These are phyloP conservation scores for Termitomyces bulborhizus DNA, from an alignment of 768 basidiomycete species.

Conservation along the genomic window DNA sequence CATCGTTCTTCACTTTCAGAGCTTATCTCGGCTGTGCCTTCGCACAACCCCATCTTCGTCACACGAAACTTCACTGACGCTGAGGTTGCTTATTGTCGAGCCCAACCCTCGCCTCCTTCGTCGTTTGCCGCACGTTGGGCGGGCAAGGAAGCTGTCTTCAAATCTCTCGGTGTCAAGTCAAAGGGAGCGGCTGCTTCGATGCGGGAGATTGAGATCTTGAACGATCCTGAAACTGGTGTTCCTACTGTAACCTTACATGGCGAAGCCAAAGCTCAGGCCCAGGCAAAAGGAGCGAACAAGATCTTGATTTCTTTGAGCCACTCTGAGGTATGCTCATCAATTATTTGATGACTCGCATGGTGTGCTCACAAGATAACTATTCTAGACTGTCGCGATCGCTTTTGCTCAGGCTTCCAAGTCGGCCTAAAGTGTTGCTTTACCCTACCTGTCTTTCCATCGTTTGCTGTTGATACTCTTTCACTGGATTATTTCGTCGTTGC, in stretches of 20 bases:
- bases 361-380: constrained; percentile 11
- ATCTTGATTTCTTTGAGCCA: constrained; percentile 87
- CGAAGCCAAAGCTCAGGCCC: constrained; percentile 71
- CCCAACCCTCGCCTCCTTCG: constrained; percentile 81
- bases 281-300: constrained; percentile 62
- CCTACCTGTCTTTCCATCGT: neutral
- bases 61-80: constrained; percentile 88
- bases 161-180: constrained; percentile 83
- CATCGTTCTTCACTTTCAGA: constrained; percentile 37
- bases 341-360: neutral
- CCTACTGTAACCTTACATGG: constrained; percentile 76
- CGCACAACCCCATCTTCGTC: constrained; percentile 82
- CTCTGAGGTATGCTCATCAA: constrained; percentile 60
- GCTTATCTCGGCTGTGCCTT: constrained; percentile 88
- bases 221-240: constrained; percentile 61
- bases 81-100: constrained; percentile 80
- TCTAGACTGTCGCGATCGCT: constrained; percentile 76
- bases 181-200: constrained; percentile 93
- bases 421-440: constrained; percentile 13
- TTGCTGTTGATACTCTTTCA: constrained; percentile 10
- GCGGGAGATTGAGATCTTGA: constrained; percentile 95
- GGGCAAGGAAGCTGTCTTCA: constrained; percentile 97
- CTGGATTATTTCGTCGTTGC: constrained; percentile 9
- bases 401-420: constrained; percentile 71
- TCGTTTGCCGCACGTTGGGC: constrained; percentile 97